These are phyloP conservation scores for Kwoniella botswanensis DNA, from an alignment of 768 basidiomycete species.

Conservation along the genomic window DNA sequence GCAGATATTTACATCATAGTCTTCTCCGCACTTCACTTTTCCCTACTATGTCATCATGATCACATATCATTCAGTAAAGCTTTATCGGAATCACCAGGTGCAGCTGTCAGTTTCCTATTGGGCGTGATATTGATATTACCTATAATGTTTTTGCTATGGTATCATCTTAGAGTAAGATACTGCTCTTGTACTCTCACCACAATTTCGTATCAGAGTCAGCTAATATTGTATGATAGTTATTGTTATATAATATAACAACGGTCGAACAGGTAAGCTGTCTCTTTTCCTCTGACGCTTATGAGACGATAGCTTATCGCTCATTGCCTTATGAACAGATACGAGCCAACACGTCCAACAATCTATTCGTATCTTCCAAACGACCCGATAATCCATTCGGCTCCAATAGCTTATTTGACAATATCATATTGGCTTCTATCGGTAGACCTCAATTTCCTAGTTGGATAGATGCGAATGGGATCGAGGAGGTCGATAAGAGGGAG, in stretches of 20 bases:
- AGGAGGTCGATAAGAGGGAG: conserved; percentile 73
- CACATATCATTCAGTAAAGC: conserved; percentile 64
- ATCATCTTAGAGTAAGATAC: conserved; percentile 79
- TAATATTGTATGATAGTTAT: conserved; percentile 58
- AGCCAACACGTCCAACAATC: conserved; percentile 76
- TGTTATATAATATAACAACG: conserved; percentile 88
- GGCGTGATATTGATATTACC: conserved; percentile 80
- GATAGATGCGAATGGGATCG: conserved; percentile 68
- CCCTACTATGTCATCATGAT: conserved; percentile 67
- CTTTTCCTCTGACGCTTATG: conserved; percentile 31
- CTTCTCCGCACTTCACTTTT: conserved; percentile 82
- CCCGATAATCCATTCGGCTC: conserved; percentile 86
- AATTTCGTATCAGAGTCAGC: neutral
- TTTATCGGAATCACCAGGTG: conserved; percentile 68
- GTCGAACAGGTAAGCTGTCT: conserved; percentile 78
- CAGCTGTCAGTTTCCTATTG: conserved; percentile 77
- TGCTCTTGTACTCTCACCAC: neutral
- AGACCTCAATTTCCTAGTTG: conserved; percentile 80
- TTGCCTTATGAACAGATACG: conserved; percentile 67
- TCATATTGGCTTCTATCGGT: conserved; percentile 72
- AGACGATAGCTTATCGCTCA: neutral
- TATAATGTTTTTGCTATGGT: conserved; percentile 74
- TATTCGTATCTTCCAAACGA: conserved; percentile 65
- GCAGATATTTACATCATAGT: conserved; percentile 76
- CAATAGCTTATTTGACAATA: conserved; percentile 74